These are phyloP conservation scores for Fusarium metavorans DNA, from an alignment of 2,329 filamentous ascomycete genomes.

Conservation along the genomic window DNA sequence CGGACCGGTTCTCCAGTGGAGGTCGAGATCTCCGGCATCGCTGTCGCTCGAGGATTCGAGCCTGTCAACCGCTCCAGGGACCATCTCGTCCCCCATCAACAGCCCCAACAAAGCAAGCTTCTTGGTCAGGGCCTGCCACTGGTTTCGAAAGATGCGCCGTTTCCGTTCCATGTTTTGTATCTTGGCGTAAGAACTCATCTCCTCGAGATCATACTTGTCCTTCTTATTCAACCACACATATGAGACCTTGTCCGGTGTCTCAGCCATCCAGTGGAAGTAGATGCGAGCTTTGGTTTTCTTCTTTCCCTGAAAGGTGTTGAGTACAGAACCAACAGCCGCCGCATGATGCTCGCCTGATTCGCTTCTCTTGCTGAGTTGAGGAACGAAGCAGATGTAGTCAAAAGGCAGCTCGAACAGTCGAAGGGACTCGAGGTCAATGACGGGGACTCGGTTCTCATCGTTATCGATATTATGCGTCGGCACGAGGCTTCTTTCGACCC, in stretches of 20 bases:
- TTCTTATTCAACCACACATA: conserved; percentile 26
- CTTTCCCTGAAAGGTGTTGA: conserved; percentile 13
- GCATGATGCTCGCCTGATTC: conserved; percentile 12
- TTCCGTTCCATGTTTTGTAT: conserved; percentile 5
- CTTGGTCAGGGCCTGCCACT: conserved; percentile 25
- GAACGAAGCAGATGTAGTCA: conserved; percentile 32
- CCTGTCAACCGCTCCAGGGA: neutral
- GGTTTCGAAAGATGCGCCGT: conserved; percentile 14
- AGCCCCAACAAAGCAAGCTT: conserved; percentile 19
- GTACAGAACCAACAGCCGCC: conserved; percentile 6
- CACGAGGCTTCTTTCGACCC: conserved; percentile 23
- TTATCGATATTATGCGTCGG: conserved; percentile 11
- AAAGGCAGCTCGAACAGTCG: conserved; percentile 21
- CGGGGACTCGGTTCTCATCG: conserved; percentile 20
- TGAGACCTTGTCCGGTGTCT: conserved; percentile 15
- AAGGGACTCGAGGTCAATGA: conserved; percentile 29
- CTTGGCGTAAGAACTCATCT: conserved; percentile 7
- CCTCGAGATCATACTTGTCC: conserved; percentile 11
- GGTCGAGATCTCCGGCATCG: conserved; percentile 16
- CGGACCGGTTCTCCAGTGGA: conserved; percentile 15
- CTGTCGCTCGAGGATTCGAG: conserved; percentile 23
- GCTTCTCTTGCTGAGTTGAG: conserved; percentile 16
- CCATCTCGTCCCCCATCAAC: conserved; percentile 23
- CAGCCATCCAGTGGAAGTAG: conserved; percentile 25
- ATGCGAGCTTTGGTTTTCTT: conserved; percentile 20